These are phyloP conservation scores for Anisodus tanguticus DNA, from an alignment of 257 asterid genomes.

Conservation along the genomic window DNA sequence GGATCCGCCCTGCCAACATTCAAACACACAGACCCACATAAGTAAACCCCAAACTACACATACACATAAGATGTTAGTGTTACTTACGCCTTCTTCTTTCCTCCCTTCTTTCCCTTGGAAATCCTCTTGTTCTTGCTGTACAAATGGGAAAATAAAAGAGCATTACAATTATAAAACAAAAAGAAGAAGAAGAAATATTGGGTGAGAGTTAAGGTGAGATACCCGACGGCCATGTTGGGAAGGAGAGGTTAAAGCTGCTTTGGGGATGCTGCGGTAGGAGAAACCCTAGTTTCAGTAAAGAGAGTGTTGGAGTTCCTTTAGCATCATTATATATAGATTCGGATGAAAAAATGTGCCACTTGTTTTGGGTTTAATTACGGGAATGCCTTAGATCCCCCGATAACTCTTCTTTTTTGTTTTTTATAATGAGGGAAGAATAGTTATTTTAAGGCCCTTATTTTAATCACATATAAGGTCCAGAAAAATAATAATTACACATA, in stretches of 20 bases:
- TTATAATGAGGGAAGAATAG: too few relatives aligned
- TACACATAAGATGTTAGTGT: not conserved
- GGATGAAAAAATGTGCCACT: not conserved
- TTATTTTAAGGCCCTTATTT: too few relatives aligned
- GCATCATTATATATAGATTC: not conserved
- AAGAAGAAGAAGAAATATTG: not conserved
- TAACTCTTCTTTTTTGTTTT: not conserved
- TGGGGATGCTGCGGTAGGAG: slow-evolving; percentile 14
- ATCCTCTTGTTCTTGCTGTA: slow-evolving; percentile 51
- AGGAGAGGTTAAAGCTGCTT: not conserved
- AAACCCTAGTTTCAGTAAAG: slow-evolving; percentile 30
- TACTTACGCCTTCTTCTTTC: slow-evolving; percentile 53
- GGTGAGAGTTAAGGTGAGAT: not conserved
- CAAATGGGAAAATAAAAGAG: not conserved
- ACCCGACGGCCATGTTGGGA: slow-evolving; percentile 47
- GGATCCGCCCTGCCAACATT: slow-evolving; percentile 40
- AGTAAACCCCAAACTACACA: not conserved
- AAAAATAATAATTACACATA: too few relatives aligned
- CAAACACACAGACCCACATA: not conserved
- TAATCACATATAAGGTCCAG: too few relatives aligned
- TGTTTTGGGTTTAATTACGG: slow-evolving; percentile 4
- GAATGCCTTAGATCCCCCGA: too few relatives aligned
- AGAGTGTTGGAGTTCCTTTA: not conserved
- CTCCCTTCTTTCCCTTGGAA: slow-evolving; percentile 55
- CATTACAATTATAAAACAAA: not conserved